A percentile compares a stretch with the other conserved stretches of the same genome.
These are phyloP conservation scores for Xylaria castorea DNA, from an alignment of 495 filamentous ascomycete species.

Conservation along the genomic window DNA sequence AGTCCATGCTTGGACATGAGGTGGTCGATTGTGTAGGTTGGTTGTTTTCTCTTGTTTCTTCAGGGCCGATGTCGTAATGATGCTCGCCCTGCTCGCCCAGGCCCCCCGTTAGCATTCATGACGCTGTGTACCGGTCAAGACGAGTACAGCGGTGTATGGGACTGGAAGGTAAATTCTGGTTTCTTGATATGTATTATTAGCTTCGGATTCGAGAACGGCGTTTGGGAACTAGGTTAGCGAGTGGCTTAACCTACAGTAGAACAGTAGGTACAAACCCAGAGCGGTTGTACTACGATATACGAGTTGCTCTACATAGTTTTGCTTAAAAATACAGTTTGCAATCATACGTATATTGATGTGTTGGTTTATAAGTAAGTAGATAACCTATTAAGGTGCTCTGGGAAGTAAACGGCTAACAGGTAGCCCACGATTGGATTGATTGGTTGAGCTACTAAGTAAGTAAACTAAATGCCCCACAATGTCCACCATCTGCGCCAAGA, in stretches of 20 bases:
- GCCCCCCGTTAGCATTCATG: neutral
- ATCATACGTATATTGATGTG: neutral
- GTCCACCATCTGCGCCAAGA: neutral
- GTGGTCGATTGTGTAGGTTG: neutral
- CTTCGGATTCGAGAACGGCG: neutral
- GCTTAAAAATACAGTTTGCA: neutral
- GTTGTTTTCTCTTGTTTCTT: neutral
- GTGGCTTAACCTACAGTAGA: neutral
- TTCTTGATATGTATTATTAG: conserved; percentile 14
- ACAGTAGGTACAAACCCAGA: neutral
- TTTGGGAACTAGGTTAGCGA: neutral
- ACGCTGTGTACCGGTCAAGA: neutral
- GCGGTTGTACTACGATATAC: neutral
- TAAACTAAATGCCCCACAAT: conserved; percentile 4
- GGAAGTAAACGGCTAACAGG: too few relatives aligned
- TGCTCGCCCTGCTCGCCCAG: neutral
- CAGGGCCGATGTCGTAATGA: neutral
- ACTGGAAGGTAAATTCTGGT: neutral
- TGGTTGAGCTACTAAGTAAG: too few relatives aligned
- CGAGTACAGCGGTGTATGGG: neutral
- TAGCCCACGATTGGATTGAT: too few relatives aligned
- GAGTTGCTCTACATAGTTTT: neutral
- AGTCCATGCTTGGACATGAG: neutral
- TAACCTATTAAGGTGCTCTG: neutral
- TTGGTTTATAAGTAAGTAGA: too few relatives aligned